phyloP scores from a whole-genome alignment of 2,329 filamentous ascomycete species.

The Colletotrichum sojae region DNA sequence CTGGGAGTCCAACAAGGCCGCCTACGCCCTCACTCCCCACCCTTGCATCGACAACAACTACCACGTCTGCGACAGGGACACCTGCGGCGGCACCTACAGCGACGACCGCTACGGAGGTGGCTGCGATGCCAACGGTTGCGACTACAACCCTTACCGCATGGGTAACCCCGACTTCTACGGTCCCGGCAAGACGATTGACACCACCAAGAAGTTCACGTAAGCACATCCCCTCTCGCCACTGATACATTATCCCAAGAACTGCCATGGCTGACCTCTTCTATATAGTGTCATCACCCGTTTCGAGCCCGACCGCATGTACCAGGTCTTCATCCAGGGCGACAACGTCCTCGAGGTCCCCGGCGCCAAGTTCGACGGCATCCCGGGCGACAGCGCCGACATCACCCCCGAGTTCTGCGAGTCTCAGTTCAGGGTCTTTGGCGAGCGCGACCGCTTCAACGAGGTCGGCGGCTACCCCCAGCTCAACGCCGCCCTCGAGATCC shows the following conservation, averaged over 20 bases:
- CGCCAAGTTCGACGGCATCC: conserved; percentile 54
- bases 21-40: conserved; percentile 46
- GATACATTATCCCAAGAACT: conserved; percentile 1
- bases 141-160: conserved; percentile 76
- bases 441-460: conserved; percentile 63
- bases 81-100: conserved; percentile 65
- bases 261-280: not conserved
- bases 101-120: conserved; percentile 67
- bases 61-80: conserved; percentile 41
- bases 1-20: conserved; percentile 46
- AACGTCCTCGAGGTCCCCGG: conserved; percentile 33
- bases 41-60: conserved; percentile 42
- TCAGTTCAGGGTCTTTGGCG: conserved; percentile 68
- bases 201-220: conserved; percentile 65
- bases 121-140: conserved; percentile 77
- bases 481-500: conserved; percentile 63
- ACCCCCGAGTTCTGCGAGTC: conserved; percentile 67
- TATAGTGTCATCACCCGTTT: conserved; percentile 73
- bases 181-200: conserved; percentile 69
- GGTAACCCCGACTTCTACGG: conserved; percentile 73
- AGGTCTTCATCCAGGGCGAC: conserved; percentile 42
- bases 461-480: conserved; percentile 70
- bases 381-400: conserved; percentile 71
- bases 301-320: conserved; percentile 35
- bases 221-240: too few species aligned